These are phyloP conservation scores for Darksidea phi DNA, from an alignment of 495 filamentous ascomycete genomes.

Conservation along the genomic window DNA sequence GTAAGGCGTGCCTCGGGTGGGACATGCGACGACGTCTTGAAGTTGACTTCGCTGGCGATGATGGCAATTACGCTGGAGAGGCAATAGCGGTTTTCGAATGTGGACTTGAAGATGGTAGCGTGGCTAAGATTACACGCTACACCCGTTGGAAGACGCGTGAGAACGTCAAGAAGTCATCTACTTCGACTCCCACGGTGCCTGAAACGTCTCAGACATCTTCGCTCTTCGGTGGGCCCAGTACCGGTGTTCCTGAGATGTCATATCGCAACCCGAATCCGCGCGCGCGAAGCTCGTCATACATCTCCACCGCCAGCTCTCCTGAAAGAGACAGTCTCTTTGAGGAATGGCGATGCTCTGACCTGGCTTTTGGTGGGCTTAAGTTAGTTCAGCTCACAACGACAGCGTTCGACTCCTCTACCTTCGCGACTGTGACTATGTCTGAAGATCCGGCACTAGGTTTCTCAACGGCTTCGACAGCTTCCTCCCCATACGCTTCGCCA, in stretches of 20 bases:
- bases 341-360: constrained; percentile 63
- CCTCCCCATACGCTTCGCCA: constrained; percentile 60
- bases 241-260: constrained; percentile 2
- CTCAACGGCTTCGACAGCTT: constrained; percentile 54
- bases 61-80: constrained; percentile 71
- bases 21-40: constrained; percentile 84
- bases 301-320: constrained; percentile 27
- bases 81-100: constrained; percentile 70
- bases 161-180: constrained; percentile 7
- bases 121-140: constrained; percentile 54
- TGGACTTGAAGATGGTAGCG: constrained; percentile 58
- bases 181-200: neutral
- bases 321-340: constrained; percentile 40
- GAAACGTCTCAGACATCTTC: constrained; percentile 36
- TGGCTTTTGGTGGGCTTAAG: constrained; percentile 55
- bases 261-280: constrained; percentile 3
- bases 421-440: constrained; percentile 63
- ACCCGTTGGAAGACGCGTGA: constrained; percentile 47
- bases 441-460: constrained; percentile 72
- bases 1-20: constrained; percentile 78
- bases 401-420: constrained; percentile 73
- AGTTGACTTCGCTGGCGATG: constrained; percentile 85
- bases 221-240: constrained; percentile 43
- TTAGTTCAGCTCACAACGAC: constrained; percentile 64
- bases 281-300: constrained; percentile 28